Evolutionary conservation across 768 basidiomycete genomes (phyloP).

Genomic region (Psilocybe tampanensis): DNA sequence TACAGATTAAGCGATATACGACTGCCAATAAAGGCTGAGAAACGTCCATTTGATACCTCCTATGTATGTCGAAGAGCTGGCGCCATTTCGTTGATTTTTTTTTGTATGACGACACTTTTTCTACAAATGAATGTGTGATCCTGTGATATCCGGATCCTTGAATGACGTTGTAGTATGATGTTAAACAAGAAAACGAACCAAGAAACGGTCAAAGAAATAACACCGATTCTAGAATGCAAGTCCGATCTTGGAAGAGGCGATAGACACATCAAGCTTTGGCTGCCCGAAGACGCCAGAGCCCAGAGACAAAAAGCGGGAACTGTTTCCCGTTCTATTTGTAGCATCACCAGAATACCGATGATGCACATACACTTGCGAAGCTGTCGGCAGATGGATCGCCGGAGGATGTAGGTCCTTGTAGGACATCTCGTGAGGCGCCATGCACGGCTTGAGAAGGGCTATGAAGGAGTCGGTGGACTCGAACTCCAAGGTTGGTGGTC

Average conservation of each 20-base stretch:
- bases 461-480: slow-evolving; percentile 3
- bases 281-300: not conserved
- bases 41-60: too few relatives aligned
- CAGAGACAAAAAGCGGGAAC: not conserved
- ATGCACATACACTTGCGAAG: not conserved
- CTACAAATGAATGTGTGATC: too few relatives aligned
- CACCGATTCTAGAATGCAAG: slow-evolving; percentile 6
- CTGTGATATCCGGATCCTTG: too few relatives aligned
- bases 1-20: too few relatives aligned
- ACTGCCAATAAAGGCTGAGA: too few relatives aligned
- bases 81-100: too few relatives aligned
- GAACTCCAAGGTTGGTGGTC: slow-evolving; percentile 7
- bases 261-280: not conserved
- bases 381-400: slow-evolving; percentile 1
- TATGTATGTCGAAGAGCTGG: too few relatives aligned
- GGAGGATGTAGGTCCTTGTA: not conserved
- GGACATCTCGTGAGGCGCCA: not conserved
- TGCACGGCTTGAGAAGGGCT: not conserved
- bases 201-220: too few relatives aligned
- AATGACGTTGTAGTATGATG: too few relatives aligned
- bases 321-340: not conserved
- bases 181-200: too few relatives aligned
- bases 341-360: not conserved
- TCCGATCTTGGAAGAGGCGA: slow-evolving; percentile 5
- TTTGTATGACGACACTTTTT: too few relatives aligned